These are phyloP conservation scores for Capsicum rhomboideum DNA, from an alignment of 257 asterid species.

Conservation along the genomic window DNA sequence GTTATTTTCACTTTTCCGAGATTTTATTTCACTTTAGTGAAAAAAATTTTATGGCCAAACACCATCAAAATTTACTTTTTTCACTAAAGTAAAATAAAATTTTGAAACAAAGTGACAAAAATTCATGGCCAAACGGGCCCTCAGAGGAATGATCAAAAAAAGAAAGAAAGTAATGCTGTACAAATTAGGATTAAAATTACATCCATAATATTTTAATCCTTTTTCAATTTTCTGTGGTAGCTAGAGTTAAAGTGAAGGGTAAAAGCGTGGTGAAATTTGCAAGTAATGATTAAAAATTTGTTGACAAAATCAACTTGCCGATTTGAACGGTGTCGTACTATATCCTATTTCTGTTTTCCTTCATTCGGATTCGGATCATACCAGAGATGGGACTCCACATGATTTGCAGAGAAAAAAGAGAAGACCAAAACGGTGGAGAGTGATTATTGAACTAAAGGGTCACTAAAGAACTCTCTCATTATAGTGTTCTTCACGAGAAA, in stretches of 20 bases:
- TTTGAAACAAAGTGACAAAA: too few species aligned
- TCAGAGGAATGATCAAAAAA: too few species aligned
- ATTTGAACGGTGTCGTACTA: background rate
- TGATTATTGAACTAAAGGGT: background rate
- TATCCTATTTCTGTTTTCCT: background rate
- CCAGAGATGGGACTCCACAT: background rate
- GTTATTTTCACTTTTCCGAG: too few species aligned
- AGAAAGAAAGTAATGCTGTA: background rate
- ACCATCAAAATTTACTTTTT: too few species aligned
- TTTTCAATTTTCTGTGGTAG: too few species aligned
- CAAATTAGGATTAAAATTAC: background rate
- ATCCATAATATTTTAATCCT: too few species aligned
- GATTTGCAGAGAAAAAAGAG: background rate
- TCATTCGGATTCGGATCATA: background rate
- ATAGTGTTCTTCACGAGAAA: slow-evolving; percentile 24
- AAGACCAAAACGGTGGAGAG: slow-evolving; percentile 3
- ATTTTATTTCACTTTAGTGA: too few species aligned
- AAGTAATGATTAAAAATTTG: background rate
- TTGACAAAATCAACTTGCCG: background rate
- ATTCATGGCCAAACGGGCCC: too few species aligned
- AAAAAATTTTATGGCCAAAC: too few species aligned
- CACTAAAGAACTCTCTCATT: background rate
- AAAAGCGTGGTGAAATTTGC: background rate
- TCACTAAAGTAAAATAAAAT: too few species aligned
- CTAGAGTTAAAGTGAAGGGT: background rate